These are phyloP conservation scores for Guadua angustifolia DNA, from an alignment of 176 grass and related monocot genomes.

Conservation along the genomic window DNA sequence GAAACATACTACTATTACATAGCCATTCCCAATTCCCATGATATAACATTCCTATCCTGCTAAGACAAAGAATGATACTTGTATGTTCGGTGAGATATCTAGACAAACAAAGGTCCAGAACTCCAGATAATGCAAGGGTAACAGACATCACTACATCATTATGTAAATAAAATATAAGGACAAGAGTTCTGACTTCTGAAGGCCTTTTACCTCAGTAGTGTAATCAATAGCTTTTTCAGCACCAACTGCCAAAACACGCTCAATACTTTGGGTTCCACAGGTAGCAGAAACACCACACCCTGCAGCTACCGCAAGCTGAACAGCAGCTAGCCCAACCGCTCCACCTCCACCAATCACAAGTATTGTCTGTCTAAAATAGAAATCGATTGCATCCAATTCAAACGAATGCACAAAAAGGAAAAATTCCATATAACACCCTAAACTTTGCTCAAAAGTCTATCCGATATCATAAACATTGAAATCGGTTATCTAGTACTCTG, in stretches of 20 bases:
- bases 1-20: conserved; percentile 6
- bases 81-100: background rate
- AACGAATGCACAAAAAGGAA: background rate
- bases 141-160: conserved; percentile 2
- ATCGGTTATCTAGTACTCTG: too few relatives aligned
- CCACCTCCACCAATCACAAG: conserved; percentile 95
- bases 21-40: background rate
- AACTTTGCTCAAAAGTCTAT: too few relatives aligned
- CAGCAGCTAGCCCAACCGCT: conserved; percentile 83
- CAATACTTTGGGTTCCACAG: conserved; percentile 82
- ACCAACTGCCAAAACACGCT: conserved; percentile 66
- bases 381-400: conserved; percentile 24
- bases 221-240: conserved; percentile 97
- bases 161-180: conserved; percentile 4
- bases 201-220: conserved; percentile 65
- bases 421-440: too few relatives aligned
- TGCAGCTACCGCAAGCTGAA: conserved; percentile 78
- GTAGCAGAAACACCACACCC: conserved; percentile 78
- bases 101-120: conserved; percentile 15
- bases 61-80: conserved; percentile 19
- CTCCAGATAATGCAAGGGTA: conserved; percentile 30
- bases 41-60: background rate
- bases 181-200: conserved; percentile 26
- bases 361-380: conserved; percentile 68
- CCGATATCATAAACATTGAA: too few relatives aligned